Evolutionary conservation across 176 grass and related monocot species (phyloP).

Genomic region (Oryza officinalis): DNA sequence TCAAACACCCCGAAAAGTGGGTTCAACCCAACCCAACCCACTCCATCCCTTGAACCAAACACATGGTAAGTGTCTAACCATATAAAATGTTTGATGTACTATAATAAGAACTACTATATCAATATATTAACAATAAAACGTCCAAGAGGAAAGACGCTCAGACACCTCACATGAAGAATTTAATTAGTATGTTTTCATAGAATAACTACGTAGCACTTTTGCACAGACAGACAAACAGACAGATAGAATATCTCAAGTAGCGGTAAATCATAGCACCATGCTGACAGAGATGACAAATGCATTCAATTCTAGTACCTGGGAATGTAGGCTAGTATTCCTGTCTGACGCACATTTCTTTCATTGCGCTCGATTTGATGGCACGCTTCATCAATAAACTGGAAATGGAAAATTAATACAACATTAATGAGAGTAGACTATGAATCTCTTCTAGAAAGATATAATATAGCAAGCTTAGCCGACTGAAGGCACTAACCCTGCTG

Average conservation of each 20-base stretch:
- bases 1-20: too few species aligned
- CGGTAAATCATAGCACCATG: not conserved
- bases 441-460: constrained; percentile 7
- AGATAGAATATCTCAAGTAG: not conserved
- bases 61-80: not conserved
- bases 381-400: constrained; percentile 95
- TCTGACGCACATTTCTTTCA: constrained; percentile 80
- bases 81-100: constrained; percentile 6
- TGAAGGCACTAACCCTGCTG: constrained; percentile 65
- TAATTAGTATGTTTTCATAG: not conserved
- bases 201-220: not conserved
- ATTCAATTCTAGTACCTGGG: constrained; percentile 64
- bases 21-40: too few species aligned
- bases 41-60: too few species aligned
- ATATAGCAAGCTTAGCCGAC: not conserved
- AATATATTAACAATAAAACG: not conserved
- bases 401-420: constrained; percentile 19
- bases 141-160: not conserved
- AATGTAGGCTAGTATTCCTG: constrained; percentile 83
- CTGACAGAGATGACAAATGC: constrained; percentile 6
- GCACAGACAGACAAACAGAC: too few species aligned
- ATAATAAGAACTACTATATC: not conserved
- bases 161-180: not conserved
- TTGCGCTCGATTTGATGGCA: constrained; percentile 97
- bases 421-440: constrained; percentile 33